Percentiles rank a stretch among this genome's conserved stretches.
Conservation (phyloP, 108 stramenopile genomes). For the Parmales sp. region DNA sequence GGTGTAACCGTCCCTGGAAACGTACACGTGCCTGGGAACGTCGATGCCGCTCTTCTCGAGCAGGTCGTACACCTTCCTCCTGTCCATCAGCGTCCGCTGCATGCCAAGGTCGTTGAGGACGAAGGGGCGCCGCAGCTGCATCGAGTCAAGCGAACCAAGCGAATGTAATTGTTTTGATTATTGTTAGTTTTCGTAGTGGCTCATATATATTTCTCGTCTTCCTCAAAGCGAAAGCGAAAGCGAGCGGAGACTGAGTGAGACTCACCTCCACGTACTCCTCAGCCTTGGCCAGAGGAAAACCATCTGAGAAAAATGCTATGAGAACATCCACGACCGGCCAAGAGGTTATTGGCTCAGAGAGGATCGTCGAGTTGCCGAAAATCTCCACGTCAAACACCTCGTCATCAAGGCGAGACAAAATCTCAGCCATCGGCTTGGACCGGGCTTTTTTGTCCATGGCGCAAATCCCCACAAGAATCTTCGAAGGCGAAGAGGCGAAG, state of each 20-base stretch:
- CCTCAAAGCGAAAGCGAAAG: too few species aligned
- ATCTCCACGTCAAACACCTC: slow-evolving; percentile 64
- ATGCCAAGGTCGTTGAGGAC: slow-evolving; percentile 82
- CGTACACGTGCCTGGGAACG: slow-evolving; percentile 80
- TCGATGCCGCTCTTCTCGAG: slow-evolving; percentile 80
- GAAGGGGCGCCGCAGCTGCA: slow-evolving; percentile 74
- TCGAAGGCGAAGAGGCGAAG: neutral
- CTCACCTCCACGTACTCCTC: slow-evolving; percentile 79
- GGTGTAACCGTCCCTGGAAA: slow-evolving; percentile 71
- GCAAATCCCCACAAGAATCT: slow-evolving; percentile 83
- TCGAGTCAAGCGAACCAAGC: too few species aligned
- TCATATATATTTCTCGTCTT: too few species aligned
- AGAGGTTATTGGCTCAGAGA: slow-evolving; percentile 10
- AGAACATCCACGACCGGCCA: slow-evolving; percentile 91
- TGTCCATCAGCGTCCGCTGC: slow-evolving; percentile 77
- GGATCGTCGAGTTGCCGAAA: slow-evolving; percentile 83
- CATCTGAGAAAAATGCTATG: slow-evolving; percentile 87
- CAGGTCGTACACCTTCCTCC: slow-evolving; percentile 81
- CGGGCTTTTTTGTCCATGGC: slow-evolving; percentile 93
- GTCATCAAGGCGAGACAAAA: slow-evolving; percentile 71
- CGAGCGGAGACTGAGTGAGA: too few species aligned
- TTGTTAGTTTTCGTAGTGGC: too few species aligned
- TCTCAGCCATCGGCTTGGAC: slow-evolving; percentile 95
- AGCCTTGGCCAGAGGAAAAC: slow-evolving; percentile 88
- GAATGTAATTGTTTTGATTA: too few species aligned